phyloP scores from a whole-genome alignment of 352 stramenopile species.

The Phytophthora ohioensis region DNA sequence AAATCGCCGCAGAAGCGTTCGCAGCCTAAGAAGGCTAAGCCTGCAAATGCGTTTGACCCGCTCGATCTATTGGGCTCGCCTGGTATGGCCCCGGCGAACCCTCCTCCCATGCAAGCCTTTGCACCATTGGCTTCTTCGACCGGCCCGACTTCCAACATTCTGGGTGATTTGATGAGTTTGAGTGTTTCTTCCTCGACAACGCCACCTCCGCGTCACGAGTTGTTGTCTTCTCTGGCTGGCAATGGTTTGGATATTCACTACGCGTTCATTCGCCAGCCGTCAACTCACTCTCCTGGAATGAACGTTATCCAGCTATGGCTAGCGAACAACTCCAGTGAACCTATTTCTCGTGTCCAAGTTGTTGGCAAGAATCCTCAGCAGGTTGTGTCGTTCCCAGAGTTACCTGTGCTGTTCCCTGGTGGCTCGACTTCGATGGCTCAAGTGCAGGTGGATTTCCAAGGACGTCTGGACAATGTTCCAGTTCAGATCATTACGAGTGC shows the following conservation, averaged over 20 bases:
- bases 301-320: conserved; percentile 81
- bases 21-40: conserved; percentile 45
- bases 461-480: conserved; percentile 71
- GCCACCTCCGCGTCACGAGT: conserved; percentile 47
- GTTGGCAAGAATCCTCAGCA: conserved; percentile 48
- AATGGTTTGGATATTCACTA: conserved; percentile 77
- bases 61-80: conserved; percentile 55
- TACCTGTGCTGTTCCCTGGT: conserved; percentile 85
- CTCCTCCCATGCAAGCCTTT: conserved; percentile 20
- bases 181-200: conserved; percentile 54
- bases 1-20: conserved; percentile 49
- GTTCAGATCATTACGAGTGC: conserved; percentile 68
- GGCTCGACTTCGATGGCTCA: conserved; percentile 77
- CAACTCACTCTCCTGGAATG: conserved; percentile 68
- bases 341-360: conserved; percentile 63
- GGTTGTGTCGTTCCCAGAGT: conserved; percentile 83
- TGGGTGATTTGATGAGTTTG: conserved; percentile 72
- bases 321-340: conserved; percentile 68
- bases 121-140: conserved; percentile 18
- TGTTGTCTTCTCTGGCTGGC: conserved; percentile 61
- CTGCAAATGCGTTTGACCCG: conserved; percentile 53
- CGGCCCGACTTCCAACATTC: conserved; percentile 36
- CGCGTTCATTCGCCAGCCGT: conserved; percentile 68
- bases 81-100: conserved; percentile 19
- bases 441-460: conserved; percentile 86